Evolutionary conservation across 495 filamentous ascomycete genomes (phyloP), one percentile per base, ranked within the genome.

Genomic region (Chaetomidium leptoderma): DNA sequence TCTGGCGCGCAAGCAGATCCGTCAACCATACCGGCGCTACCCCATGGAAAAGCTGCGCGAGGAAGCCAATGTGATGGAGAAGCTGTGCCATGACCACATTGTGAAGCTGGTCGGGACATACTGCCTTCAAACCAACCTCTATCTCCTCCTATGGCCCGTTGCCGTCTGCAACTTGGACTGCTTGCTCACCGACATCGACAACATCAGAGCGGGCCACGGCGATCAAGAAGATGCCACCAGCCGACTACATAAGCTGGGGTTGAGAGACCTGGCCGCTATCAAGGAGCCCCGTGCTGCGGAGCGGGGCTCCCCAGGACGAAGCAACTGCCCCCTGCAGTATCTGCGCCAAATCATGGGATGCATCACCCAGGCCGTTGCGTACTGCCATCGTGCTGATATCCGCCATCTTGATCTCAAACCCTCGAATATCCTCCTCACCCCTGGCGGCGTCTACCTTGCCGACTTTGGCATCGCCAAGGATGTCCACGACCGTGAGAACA

Each of bases 321-420:
- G 46, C 24, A 59, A 53, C 30, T 73, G 67, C 42, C 70, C 70
- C 19, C 35, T 74, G 4, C 47, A 60, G 9, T 73, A 66, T 46
- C 65, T 75, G 2, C 66, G 62, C 24, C 57, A 65, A 27, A 63
- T 71, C 32, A 63, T 70, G 32, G 73, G 73, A 10, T 76, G 73
- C 60, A 66, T 73, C 29, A 63, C 73, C 1, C 65, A 66, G 10
- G 75, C 75, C 9, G 62, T 77, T n/a, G 61, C 65, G 0, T 75
- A 72, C 58, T 67, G 72, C 39, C 75, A 78, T 44, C 51, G 67
- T 11, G 64, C 67, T 42, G 65, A 71, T 42, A 66, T 76, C 40
- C 67, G 73, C 49, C 74, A 76, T 54, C 67, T 71, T 13, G 74
- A 76, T 45, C 65, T 76, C 24, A 76, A 76, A 53, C 74, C 74